phyloP scores from a whole-genome alignment of 306 rosid genomes.

The Nissolia schottii region DNA sequence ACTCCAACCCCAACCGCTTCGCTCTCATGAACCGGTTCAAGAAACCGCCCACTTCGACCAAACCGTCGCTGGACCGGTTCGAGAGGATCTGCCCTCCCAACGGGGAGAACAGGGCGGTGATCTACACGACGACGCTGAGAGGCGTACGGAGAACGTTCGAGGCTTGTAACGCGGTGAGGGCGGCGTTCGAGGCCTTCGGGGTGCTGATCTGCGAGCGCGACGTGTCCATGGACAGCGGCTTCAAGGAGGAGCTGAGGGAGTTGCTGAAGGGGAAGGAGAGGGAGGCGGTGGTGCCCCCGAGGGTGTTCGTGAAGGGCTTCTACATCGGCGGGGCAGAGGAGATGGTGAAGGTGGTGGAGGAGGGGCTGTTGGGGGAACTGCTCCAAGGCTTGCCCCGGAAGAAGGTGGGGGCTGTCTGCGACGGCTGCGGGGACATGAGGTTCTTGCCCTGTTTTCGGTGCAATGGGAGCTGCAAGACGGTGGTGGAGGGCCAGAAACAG shows the following conservation, averaged over 20 bases:
- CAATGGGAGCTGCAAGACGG: constrained; percentile 72
- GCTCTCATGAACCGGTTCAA: too few species aligned
- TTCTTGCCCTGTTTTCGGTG: constrained; percentile 79
- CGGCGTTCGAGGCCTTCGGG: constrained; percentile 56
- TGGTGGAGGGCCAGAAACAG: constrained; percentile 5
- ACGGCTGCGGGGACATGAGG: constrained; percentile 78
- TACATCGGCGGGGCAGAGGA: constrained; percentile 77
- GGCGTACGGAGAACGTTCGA: constrained; percentile 79
- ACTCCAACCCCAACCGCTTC: constrained; percentile 51
- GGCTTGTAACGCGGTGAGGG: constrained; percentile 64
- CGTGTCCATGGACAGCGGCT: constrained; percentile 79
- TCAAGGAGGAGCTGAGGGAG: constrained; percentile 52
- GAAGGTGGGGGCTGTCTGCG: constrained; percentile 54
- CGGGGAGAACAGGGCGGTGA: constrained; percentile 74
- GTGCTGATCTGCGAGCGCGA: constrained; percentile 71
- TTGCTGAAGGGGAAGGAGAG: constrained; percentile 43
- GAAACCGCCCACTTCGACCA: background rate
- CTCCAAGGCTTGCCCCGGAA: constrained; percentile 64
- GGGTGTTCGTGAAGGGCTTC: constrained; percentile 64
- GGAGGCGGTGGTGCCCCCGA: constrained; percentile 52
- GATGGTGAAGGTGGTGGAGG: constrained; percentile 54
- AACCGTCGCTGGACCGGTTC: constrained; percentile 31
- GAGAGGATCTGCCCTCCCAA: constrained; percentile 58
- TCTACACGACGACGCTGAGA: constrained; percentile 77
- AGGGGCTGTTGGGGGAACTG: constrained; percentile 54